Evolutionary conservation across 805 yeast genomes (phyloP), one percentile per base, ranked within the genome.

Genomic region (Clavispora vitiphila): DNA sequence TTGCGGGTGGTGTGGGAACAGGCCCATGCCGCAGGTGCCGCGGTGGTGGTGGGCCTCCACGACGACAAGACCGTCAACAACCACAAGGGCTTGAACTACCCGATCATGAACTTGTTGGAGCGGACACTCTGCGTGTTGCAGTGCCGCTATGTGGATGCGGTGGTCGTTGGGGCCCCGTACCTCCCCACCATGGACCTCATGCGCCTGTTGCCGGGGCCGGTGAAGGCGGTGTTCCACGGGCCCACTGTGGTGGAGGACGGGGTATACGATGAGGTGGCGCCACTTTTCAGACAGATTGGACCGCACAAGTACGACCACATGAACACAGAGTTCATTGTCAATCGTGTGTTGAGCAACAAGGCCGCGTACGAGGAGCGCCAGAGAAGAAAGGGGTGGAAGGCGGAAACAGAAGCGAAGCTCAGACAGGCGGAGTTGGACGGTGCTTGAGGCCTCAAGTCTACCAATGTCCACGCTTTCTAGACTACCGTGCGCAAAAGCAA

Each of bases 21-120:
- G 18, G 76, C 78, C 0, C 47, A 53, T 4, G 56, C 55, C 12
- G 60, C 54, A 2, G 60, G 62, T 8, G 74, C 77, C 3, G 60
- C 65, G 2, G 78, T 87, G 1, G 62, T 86, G 1, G 86, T 83
- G 8, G 96, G 95, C 2, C 57, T 87, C 18, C 78, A 74, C 51
- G 78, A 74, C 56, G 93, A 82, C 58, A 57, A 47, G 35, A 75
- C 72, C 38, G 80, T 76, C 46, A 81, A 76, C 60, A 56, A 52
- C 38, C 64, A 69, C 53, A 77, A 79, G 53, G 90, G 89, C 15
- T 62, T 72, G 38, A 80, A 79, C 51, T 78, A 79, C 55, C 95
- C 96, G 21, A 80, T 89, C 30, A 93, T 93, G 97, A 88, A 86
- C 54, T 53, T 86, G 15, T 77, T 83, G 46, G 98, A 93, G 62